Percentiles rank a stretch among this genome's conserved stretches.
Evolutionary conservation across 2,329 filamentous ascomycete genomes (phyloP).

Genomic region (Dothistroma septosporum): DNA sequence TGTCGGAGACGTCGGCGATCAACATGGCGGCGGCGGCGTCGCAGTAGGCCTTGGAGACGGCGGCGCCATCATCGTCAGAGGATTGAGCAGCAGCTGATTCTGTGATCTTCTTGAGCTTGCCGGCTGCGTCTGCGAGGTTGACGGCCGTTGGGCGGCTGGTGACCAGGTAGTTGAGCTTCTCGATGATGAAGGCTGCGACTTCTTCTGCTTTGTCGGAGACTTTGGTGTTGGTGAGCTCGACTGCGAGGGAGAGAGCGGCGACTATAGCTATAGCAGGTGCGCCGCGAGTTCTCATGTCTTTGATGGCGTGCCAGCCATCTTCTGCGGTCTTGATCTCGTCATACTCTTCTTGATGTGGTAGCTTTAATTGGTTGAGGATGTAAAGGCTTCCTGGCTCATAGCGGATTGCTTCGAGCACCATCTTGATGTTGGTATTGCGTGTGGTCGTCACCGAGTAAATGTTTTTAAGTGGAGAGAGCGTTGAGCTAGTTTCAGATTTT

Average conservation of each 20-base stretch:
- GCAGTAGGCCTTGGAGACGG: conserved; percentile 68
- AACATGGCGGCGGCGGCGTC: conserved; percentile 80
- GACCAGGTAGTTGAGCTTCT: conserved; percentile 79
- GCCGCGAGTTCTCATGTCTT: conserved; percentile 71
- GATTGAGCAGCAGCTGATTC: conserved; percentile 44
- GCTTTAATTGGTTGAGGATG: conserved; percentile 77
- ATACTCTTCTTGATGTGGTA: conserved; percentile 77
- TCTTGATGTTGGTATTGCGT: conserved; percentile 23
- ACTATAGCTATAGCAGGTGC: conserved; percentile 97
- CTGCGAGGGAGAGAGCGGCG: conserved; percentile 81
- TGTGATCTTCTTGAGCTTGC: conserved; percentile 67
- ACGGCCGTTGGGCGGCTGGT: conserved; percentile 90
- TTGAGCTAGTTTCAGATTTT: neutral
- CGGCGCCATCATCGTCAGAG: conserved; percentile 44
- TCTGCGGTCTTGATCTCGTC: conserved; percentile 65
- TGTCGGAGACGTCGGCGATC: conserved; percentile 79
- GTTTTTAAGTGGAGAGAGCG: neutral
- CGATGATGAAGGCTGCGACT: conserved; percentile 63
- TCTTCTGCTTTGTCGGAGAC: conserved; percentile 55
- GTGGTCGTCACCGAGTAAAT: neutral
- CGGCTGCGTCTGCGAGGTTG: conserved; percentile 85
- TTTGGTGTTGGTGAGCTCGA: conserved; percentile 65
- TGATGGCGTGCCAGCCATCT: conserved; percentile 79
- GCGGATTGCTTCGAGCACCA: conserved; percentile 70
- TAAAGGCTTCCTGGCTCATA: conserved; percentile 68